Evolutionary conservation across 2,329 filamentous ascomycete species (phyloP).

Genomic region (Verticillium zaregamsianum): DNA sequence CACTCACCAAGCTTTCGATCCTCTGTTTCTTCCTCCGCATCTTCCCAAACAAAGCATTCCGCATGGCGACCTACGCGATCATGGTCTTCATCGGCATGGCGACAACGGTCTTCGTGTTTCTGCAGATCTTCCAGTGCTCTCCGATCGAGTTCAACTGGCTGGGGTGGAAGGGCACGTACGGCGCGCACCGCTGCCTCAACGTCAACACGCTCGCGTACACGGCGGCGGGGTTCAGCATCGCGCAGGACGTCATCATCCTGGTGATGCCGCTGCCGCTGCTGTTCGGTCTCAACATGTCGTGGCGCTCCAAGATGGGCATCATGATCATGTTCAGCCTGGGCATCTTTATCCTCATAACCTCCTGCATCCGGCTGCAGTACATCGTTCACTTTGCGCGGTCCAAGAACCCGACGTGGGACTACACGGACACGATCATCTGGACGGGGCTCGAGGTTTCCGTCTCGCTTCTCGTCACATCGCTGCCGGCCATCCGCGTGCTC

Average conservation of each 20-base stretch:
- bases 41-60: constrained; percentile 23
- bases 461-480: constrained; percentile 35
- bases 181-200: constrained; percentile 23
- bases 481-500: constrained; percentile 33
- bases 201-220: constrained; percentile 25
- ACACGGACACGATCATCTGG: constrained; percentile 36
- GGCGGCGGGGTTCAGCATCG: constrained; percentile 25
- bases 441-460: constrained; percentile 36
- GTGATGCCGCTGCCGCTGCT: constrained; percentile 28
- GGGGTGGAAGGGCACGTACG: constrained; percentile 23
- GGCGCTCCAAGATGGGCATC: constrained; percentile 21
- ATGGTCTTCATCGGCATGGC: constrained; percentile 21
- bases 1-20: constrained; percentile 25
- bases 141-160: constrained; percentile 27
- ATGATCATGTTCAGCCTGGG: constrained; percentile 33
- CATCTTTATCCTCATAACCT: constrained; percentile 29
- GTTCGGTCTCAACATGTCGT: constrained; percentile 20
- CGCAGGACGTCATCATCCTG: constrained; percentile 29
- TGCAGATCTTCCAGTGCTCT: constrained; percentile 31
- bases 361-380: constrained; percentile 29
- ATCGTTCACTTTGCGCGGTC: constrained; percentile 26
- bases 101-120: constrained; percentile 21
- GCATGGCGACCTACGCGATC: constrained; percentile 15
- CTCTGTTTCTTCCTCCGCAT: constrained; percentile 28
- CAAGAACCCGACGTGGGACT: constrained; percentile 36